A percentile compares a stretch with the other conserved stretches of the same genome.
phyloP scores from a whole-genome alignment of 345 rosid genomes.

The Limnanthes douglasii region DNA sequence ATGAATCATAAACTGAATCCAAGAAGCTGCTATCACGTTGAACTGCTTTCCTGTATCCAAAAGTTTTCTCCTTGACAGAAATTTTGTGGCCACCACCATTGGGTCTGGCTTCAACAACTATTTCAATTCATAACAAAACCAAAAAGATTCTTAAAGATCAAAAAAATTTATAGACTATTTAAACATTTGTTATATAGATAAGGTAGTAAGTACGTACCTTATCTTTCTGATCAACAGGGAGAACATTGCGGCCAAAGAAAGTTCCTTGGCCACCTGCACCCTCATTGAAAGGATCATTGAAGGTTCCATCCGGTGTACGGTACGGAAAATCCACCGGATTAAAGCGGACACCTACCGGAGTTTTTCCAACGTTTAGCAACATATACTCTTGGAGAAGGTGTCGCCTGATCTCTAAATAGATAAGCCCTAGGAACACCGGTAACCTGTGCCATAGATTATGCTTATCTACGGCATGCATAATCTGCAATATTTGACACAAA shows the following conservation, averaged over 20 bases:
- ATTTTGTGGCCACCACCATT: conserved; percentile 32
- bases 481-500: conserved; percentile 10
- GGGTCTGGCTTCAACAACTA: conserved; percentile 30
- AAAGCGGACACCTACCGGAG: conserved; percentile 26
- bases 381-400: conserved; percentile 44
- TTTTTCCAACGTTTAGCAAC: conserved; percentile 32
- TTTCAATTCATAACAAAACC: too few species aligned
- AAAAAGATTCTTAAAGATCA: too few species aligned
- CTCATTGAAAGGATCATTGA: conserved; percentile 34
- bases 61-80: conserved; percentile 22
- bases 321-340: conserved; percentile 32
- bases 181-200: background rate
- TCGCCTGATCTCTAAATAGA: conserved; percentile 28
- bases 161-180: background rate
- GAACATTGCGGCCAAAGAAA: conserved; percentile 42
- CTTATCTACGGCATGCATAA: conserved; percentile 32
- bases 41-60: conserved; percentile 44
- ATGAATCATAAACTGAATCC: conserved; percentile 65
- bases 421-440: conserved; percentile 34
- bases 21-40: conserved; percentile 47
- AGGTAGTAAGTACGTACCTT: conserved; percentile 5
- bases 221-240: conserved; percentile 14
- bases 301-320: conserved; percentile 31
- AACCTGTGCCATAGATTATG: conserved; percentile 30
- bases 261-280: conserved; percentile 29